Base-by-base conservation (phyloP, 2,329 filamentous ascomycete species). In the Setomelanomma holmii region DNA sequence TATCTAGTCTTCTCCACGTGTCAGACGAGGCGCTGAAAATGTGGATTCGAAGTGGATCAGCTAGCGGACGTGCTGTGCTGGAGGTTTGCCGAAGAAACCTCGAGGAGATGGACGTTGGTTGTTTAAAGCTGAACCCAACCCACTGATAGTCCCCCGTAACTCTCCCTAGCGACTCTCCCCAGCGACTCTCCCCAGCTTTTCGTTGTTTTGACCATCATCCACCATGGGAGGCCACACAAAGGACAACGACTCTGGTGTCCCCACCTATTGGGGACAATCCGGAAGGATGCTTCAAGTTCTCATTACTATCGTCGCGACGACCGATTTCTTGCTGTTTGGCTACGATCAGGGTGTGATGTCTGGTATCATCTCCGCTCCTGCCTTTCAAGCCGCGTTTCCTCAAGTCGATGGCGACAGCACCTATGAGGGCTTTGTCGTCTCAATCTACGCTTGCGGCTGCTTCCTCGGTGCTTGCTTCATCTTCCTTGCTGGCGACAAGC, bases 381-480 rank as follows among this genome's bases (percentile, higher is more conserved):
- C 65, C 19, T 78, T 77, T 58, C 48, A 60, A 30, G 19, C 36
- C 0, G 66, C 66, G 12, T 78, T 78, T 45, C 75, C 75, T 6
- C 61, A 76, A 52, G 72, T 74, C 40, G 56, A 72, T 1, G 62
- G 57, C 17, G 66, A 81, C 60, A 61, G 58, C 7, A 68, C 60
- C 40, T 68, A 66, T 64, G 65, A 79, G 58, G 80, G 79, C 46
- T 78, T 77, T 50, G 78, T 82, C 27, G 79, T 78, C 6, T 74
- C 80, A 22, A 81, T 80, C 58, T 83, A 82, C 68, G 79, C 80
- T 55, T 66, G 82, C 30, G 80, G 80, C n/a, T 78, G 75, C 51
- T 66, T 78, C 23, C 57, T 76, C 17, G 76, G 76, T 36, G 74
- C 76, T 6, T 68, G 74, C 55, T 73, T 76, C 57, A 70, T 72